Evolutionary conservation across 2,329 filamentous ascomycete genomes (phyloP), one percentile per base, ranked within the genome.

Genomic region (Botrytis fragariae): DNA sequence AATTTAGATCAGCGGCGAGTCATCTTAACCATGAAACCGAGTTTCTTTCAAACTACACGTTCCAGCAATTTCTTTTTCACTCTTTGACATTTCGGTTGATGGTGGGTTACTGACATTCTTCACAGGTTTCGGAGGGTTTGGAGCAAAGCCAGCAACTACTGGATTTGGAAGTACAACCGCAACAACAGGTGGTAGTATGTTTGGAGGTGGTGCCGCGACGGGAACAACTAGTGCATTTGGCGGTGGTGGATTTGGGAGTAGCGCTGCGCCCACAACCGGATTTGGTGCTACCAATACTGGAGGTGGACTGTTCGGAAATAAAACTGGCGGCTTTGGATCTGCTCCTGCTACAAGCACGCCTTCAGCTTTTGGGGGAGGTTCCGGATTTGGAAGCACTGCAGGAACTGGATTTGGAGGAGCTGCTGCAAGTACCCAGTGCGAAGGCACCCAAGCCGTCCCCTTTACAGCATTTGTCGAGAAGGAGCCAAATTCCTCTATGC

Each of bases 381-480:
- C 76, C 32, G 74, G 80, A 60, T 73, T 79, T 72, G 86, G 86
- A 73, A 83, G 84, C 59, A 81, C 82, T 16, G 78, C 81, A 14
- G 81, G 81, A 74, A 88, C 86, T 74, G 81, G 79, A n/a, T 83
- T 83, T 76, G 82, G 82, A 45, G 84, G 87, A 25, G 78, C 83
- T 54, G 78, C 82, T 37, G 81, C 80, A 59, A 82, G 82, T 69
- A 85, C 87, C 44, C 88, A 91, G 74, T 88, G 89, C 74, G 88
- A 90, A 39, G 93, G 93, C 74, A 95, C 93, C 16, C 91, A 86
- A 22, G 85, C 87, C 5, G 86, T 88, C n/a, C 87, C 90, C 8
- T 97, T 95, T 83, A 84, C 88, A 74, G 85, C 93, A 0, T 87
- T 88, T 64, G 84, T 86, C 32, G 93, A 97, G 83, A 96, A 95